phyloP scores from a whole-genome alignment of 2,329 filamentous ascomycete species.

The Exophiala xenobiotica region DNA sequence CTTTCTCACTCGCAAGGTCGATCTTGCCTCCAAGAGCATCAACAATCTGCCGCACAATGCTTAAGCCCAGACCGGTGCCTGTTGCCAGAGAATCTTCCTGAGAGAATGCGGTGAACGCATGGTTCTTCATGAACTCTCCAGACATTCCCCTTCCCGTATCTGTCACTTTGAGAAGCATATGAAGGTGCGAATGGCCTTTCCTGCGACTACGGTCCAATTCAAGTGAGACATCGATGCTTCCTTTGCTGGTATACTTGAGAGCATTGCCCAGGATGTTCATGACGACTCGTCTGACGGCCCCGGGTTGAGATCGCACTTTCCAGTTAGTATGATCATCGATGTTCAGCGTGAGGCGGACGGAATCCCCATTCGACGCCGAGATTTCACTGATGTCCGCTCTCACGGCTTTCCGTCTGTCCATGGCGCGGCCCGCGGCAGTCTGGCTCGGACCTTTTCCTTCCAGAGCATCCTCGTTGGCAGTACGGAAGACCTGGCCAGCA shows the following conservation, averaged over 20 bases:
- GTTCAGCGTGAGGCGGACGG: constrained; percentile 47
- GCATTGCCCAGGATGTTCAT: constrained; percentile 65
- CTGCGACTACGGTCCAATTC: constrained; percentile 35
- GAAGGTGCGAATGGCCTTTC: constrained; percentile 33
- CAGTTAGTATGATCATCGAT: constrained; percentile 52
- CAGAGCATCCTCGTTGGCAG: constrained; percentile 16
- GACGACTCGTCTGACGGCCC: constrained; percentile 55
- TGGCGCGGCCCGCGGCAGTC: constrained; percentile 18
- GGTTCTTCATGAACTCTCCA: constrained; percentile 59
- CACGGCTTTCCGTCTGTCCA: constrained; percentile 8
- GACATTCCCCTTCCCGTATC: constrained; percentile 68
- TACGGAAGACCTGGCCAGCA: constrained; percentile 44
- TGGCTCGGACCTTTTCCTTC: constrained; percentile 13
- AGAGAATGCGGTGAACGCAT: constrained; percentile 57
- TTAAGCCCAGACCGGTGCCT: constrained; percentile 57
- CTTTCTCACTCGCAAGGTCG: constrained; percentile 54
- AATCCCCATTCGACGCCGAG: not conserved
- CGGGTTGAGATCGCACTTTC: constrained; percentile 56
- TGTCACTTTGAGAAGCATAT: constrained; percentile 49
- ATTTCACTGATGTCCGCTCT: constrained; percentile 14
- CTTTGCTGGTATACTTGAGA: constrained; percentile 59
- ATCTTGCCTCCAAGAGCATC: constrained; percentile 60
- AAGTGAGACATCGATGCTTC: constrained; percentile 50
- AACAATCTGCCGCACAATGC: constrained; percentile 62
- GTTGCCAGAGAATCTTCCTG: constrained; percentile 62